phyloP scores from a whole-genome alignment of 2,329 filamentous ascomycete species.

The Xylaria hypoxylon region DNA sequence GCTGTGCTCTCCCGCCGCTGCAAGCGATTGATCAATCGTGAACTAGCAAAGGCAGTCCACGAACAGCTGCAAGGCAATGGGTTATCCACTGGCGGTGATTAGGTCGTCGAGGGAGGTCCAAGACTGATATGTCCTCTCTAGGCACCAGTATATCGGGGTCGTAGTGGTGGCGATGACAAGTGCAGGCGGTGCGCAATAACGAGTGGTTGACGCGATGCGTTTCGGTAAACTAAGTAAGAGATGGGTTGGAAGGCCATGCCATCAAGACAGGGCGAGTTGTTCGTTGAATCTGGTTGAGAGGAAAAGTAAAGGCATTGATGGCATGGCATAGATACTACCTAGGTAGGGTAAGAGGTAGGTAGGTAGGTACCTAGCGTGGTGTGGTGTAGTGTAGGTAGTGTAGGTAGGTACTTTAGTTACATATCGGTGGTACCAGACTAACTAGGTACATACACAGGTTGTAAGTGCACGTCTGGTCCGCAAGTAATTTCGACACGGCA shows the following conservation, averaged over 20 bases:
- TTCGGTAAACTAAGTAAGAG: slow-evolving; percentile 17
- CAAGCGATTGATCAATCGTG: slow-evolving; percentile 28
- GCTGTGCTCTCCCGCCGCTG: slow-evolving; percentile 24
- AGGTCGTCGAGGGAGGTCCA: slow-evolving; percentile 25
- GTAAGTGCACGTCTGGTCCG: slow-evolving; percentile 14
- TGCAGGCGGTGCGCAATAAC: slow-evolving; percentile 23
- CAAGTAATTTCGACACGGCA: slow-evolving; percentile 33
- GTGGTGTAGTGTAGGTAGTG: too few relatives aligned
- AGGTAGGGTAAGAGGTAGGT: slow-evolving; percentile 11
- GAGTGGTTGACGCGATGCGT: slow-evolving; percentile 30
- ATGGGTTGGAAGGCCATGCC: slow-evolving; percentile 33
- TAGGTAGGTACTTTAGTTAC: background rate
- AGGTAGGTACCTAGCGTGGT: slow-evolving; percentile 12
- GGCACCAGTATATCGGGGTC: slow-evolving; percentile 34
- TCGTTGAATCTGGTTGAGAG: slow-evolving; percentile 25
- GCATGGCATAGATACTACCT: too few relatives aligned
- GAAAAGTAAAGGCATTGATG: slow-evolving; percentile 30
- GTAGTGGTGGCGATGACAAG: slow-evolving; percentile 22
- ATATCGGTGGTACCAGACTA: slow-evolving; percentile 16
- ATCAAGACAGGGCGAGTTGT: slow-evolving; percentile 21
- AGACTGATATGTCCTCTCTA: slow-evolving; percentile 29
- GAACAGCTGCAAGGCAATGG: slow-evolving; percentile 5
- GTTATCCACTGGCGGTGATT: slow-evolving; percentile 15
- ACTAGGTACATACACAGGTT: background rate
- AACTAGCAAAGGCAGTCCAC: slow-evolving; percentile 18